Base-by-base conservation (phyloP, 768 basidiomycete genomes). In the Heimioporus sp. region DNA sequence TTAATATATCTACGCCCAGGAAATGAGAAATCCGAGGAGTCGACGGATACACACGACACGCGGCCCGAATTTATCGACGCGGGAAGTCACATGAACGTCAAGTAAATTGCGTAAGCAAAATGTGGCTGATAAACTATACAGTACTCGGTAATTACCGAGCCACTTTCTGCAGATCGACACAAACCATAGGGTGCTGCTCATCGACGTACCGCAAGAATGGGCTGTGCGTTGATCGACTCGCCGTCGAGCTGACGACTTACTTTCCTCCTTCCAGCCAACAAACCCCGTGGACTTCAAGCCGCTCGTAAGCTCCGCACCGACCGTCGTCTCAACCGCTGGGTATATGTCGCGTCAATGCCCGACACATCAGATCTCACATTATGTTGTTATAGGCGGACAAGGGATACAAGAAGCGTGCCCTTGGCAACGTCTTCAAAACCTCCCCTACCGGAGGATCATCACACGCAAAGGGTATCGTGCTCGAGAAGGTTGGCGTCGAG, bases 401-500 rank as follows among this genome's bases (percentile, higher is more conserved):
- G 76, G 78, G 86, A 41, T 99, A 98, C 80, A 99, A 98, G 86
- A 99, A 98, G 78, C 90, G 97, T 69, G 97, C 97, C 52, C 86
- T 99, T 53, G 97, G 97, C 55, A 99, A 98, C 79, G 85, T 97
- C 71, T 99, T 95, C 89, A 97, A 96, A 81, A 98, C 97, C 68
- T 98, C 96, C 31, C 97, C 97, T 43, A 98, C 97, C 56, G 97
- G 94, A 77, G 97, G 97, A 61, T 95, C 94, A 52, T 98, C 97
- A 61, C 97, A 99, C 75, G 97, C 97, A 62, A 99, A 99, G 81
- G 97, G 97, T 61, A 99, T 99, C 69, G 97, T 99, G 54, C 87
- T 99, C 55, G 97, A 99, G 79, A 99, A 99, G 81, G 94, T 99
- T 67, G 97, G 97, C 71, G 96, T 99, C 59, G 97, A 99, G 80